phyloP scores from a whole-genome alignment of 1,284 basidiomycete species.

The Pyrrhoderma lamaoense region DNA sequence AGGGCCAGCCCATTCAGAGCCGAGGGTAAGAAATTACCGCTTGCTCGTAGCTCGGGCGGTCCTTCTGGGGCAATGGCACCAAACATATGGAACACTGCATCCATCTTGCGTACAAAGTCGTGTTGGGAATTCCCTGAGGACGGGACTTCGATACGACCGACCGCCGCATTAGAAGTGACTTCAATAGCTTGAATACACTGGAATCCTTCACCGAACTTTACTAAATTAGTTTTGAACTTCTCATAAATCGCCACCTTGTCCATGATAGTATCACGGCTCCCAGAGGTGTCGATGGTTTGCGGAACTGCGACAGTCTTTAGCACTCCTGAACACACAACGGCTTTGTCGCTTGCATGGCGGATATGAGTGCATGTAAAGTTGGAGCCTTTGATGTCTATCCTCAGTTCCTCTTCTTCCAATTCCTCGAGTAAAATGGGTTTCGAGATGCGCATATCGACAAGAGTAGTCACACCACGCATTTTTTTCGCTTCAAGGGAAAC shows the following conservation, averaged over 20 bases:
- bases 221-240: conserved; percentile 17
- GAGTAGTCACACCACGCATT: neutral
- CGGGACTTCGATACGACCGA: conserved; percentile 21
- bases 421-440: conserved; percentile 10
- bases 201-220: conserved; percentile 30
- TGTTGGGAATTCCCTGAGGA: conserved; percentile 23
- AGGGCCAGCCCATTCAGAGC: conserved; percentile 27
- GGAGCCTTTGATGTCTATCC: conserved; percentile 3
- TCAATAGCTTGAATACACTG: conserved; percentile 26
- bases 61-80: conserved; percentile 25
- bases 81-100: conserved; percentile 32
- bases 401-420: conserved; percentile 1
- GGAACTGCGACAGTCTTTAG: conserved; percentile 9
- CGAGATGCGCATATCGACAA: conserved; percentile 7
- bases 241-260: conserved; percentile 7
- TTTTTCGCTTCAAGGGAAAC: conserved; percentile 21
- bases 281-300: neutral
- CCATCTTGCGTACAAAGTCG: conserved; percentile 29
- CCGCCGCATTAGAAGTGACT: conserved; percentile 27
- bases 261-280: neutral
- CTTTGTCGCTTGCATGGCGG: conserved; percentile 2
- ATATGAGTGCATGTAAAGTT: conserved; percentile 7
- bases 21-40: conserved; percentile 29
- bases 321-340: conserved; percentile 26
- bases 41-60: conserved; percentile 19